Base-by-base conservation (phyloP, 345 rosid species). In the Bruguiera gymnorhiza region DNA sequence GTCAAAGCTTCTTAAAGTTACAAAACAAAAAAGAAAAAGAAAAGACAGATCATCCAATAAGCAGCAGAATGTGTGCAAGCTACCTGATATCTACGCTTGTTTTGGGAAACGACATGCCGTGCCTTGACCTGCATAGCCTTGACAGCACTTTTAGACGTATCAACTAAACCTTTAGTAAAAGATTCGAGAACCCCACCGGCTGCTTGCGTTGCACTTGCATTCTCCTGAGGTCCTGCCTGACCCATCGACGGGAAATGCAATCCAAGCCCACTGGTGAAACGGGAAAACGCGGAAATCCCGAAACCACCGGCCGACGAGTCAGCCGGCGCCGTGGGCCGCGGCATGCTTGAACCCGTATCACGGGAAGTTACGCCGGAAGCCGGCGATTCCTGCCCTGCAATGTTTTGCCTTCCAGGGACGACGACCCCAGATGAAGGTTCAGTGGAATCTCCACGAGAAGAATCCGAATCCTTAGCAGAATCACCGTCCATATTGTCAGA, bases 81-180 rank as follows among this genome's bases (percentile, higher is more conserved):
- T 39, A 71, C 80, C 76, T 76, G 80, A 29, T 72, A 76, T 67
- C 80, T 62, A 9, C 80, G 76, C 21, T 76, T 76, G 59, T 76
- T 76, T 55, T 76, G 80, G 50, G 80, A 76, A 20, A 76, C 80
- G 7, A 39, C 75, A 57, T 76, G 80, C 0, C 80, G 76, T 7
- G 80, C 80, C 69, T 59, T 76, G 70, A 76, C 73, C 69, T 71
- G 76, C 69, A 76, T 26, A n/a, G 76, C 80, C 68, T 72, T 76
- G 29, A 72, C 80, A 54, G 76, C 80, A 36, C 60, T 68, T 63
- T 65, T 71, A 29, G 80, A 76, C 6, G 80, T 55, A 62, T 76
- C 80, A 55, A 76, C 73, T 50, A 76, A 39, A n/a, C 76, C 76
- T 63, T 68, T 76, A 24, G 80, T 59, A 5, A 72, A 39, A 23